Percentiles rank a stretch among this genome's conserved stretches.
phyloP scores from a whole-genome alignment of 768 basidiomycete species.

The Fomitopsis serialis region DNA sequence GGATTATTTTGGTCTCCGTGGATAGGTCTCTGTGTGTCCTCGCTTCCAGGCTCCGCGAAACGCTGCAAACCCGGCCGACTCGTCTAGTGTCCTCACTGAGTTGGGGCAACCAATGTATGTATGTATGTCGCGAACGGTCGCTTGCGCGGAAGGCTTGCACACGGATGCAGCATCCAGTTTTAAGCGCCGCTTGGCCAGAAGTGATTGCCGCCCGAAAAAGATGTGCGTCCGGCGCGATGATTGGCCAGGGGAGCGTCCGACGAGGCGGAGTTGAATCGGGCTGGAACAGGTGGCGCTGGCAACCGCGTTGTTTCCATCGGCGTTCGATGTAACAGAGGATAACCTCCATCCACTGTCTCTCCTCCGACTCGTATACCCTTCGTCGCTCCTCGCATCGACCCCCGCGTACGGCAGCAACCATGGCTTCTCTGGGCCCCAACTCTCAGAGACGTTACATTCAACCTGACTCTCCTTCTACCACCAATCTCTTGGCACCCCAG shows the following conservation, averaged over 20 bases:
- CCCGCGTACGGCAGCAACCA: conserved; percentile 3
- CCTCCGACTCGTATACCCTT: conserved; percentile 11
- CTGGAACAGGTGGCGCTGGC: conserved; percentile 1
- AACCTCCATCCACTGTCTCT: conserved; percentile 1
- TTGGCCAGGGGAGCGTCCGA: conserved; percentile 1
- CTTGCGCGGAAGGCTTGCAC: too few relatives aligned
- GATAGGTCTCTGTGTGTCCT: too few relatives aligned
- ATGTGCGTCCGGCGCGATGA: neutral
- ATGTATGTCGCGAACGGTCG: too few relatives aligned
- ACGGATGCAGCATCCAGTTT: too few relatives aligned
- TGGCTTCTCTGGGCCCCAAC: conserved; percentile 14
- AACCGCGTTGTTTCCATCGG: neutral
- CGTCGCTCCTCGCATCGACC: neutral
- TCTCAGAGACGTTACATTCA: conserved; percentile 10
- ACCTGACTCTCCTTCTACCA: conserved; percentile 11
- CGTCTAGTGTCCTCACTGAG: too few relatives aligned
- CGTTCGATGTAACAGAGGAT: neutral
- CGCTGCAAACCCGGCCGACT: too few relatives aligned
- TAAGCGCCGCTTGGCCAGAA: neutral
- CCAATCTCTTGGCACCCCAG: conserved; percentile 14
- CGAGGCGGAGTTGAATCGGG: neutral
- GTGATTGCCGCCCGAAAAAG: neutral
- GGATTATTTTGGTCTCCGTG: neutral
- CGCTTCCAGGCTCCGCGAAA: too few relatives aligned
- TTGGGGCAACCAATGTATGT: too few relatives aligned